Base-by-base conservation (phyloP, 192 early-diverging fungal genomes). In the Powellomyces hirtus region DNA sequence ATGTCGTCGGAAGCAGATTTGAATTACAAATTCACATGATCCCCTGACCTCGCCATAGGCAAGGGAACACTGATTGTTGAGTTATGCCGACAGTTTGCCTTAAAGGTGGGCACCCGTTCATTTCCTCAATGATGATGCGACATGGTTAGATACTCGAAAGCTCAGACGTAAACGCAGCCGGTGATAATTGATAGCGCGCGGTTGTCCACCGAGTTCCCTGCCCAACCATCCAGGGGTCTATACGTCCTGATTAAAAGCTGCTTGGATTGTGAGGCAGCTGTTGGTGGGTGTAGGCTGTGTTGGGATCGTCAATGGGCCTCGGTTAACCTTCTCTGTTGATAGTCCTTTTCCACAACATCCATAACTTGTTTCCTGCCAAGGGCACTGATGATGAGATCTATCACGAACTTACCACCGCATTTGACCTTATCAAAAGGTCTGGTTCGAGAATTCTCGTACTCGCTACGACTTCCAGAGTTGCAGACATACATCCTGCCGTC, bases 321-420 rank as follows among this genome's bases (percentile, higher is more conserved):
- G 50, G 24, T 24, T 20, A 52, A 8, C 22, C 22, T 11, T 42
- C 5, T 49, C n/a, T 2, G 16, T 24, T 24, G n/a, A 49, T 42
- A 49, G 62, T 64, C 20, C 20, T 44, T n/a, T 7, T 66, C 0
- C 31, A 31, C 26, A 38, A 66, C 29, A 49, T 64, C 20, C 44
- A 64, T n/a, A 46, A 2, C n/a, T 35, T 66, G 4, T 66, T 66
- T 20, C 65, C 65, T 10, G 35, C 65, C 16, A 34, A 34, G 53
- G 20, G 33, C 30, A 37, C 53, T 0, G 26, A 30, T 18, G 34
- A 59, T 16, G 65, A 66, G 53, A 18, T 58, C 24, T 57, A 59
- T 38, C 52, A 57, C 40, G 53, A 3, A 8, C 33, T 66, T 34
- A 42, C 33, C 14, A 4, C 38, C 26, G 26, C 20, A 22, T 52